These are phyloP conservation scores for Symbiodinium natans DNA, from an alignment of 73 alveolate species.

Conservation along the genomic window DNA sequence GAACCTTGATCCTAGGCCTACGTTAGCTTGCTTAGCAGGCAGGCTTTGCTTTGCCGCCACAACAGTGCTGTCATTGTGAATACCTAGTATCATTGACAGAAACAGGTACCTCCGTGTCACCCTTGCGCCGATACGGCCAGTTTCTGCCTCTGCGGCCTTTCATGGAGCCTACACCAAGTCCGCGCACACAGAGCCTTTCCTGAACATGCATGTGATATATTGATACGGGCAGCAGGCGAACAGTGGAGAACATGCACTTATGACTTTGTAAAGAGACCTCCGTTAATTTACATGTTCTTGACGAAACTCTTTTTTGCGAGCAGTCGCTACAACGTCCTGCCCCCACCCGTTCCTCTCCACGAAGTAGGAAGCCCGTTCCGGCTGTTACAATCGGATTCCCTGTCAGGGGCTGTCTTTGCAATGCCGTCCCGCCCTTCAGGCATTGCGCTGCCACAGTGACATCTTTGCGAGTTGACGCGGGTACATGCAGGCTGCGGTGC, in stretches of 20 bases:
- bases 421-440: too few relatives aligned
- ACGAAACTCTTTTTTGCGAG: too few relatives aligned
- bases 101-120: constrained; percentile 77
- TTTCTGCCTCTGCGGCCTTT: constrained; percentile 12
- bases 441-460: constrained; percentile 82
- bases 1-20: too few relatives aligned
- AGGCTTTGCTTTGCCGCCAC: not conserved
- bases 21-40: not conserved
- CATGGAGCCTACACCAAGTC: constrained; percentile 36
- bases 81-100: too few relatives aligned
- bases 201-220: not conserved
- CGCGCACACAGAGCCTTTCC: constrained; percentile 34
- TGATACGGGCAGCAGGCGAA: not conserved
- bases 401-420: too few relatives aligned
- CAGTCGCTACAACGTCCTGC: too few relatives aligned
- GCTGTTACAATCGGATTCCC: too few relatives aligned
- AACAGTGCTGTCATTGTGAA: too few relatives aligned
- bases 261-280: too few relatives aligned
- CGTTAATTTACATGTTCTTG: too few relatives aligned
- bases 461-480: not conserved
- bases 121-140: constrained; percentile 85
- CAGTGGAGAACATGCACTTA: not conserved
- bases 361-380: too few relatives aligned
- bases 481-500: constrained; percentile 24
- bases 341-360: too few relatives aligned